Conservation (phyloP, 2,329 filamentous ascomycete species). For the Colletotrichum sp. region DNA sequence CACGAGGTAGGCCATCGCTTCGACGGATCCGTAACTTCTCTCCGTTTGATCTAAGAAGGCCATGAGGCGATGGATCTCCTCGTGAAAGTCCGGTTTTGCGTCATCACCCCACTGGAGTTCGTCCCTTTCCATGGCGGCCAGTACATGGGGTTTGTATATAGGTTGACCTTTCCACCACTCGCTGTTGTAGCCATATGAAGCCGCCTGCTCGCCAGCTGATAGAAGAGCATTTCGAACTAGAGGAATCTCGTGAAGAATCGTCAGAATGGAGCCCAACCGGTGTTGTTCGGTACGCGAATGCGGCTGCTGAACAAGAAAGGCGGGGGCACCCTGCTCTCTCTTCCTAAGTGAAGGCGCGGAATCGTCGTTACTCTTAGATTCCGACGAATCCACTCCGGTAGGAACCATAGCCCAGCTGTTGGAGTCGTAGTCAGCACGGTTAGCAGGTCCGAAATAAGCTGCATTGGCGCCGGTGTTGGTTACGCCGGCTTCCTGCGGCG, state of each 20-base stretch:
- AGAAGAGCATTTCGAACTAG: conserved; percentile 61
- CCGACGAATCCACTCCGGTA: conserved; percentile 31
- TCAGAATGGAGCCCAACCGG: conserved; percentile 58
- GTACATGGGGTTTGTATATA: conserved; percentile 47
- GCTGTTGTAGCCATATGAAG: conserved; percentile 58
- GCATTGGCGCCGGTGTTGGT: conserved; percentile 39
- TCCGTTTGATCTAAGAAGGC: conserved; percentile 67
- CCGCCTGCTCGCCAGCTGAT: conserved; percentile 40
- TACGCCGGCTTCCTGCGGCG: conserved; percentile 57
- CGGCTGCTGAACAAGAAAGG: conserved; percentile 50
- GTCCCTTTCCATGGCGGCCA: conserved; percentile 35
- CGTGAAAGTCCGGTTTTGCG: conserved; percentile 43
- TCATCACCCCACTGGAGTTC: conserved; percentile 35
- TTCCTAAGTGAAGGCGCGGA: conserved; percentile 47
- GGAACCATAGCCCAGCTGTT: conserved; percentile 66
- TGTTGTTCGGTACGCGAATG: conserved; percentile 42
- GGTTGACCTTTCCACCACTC: conserved; percentile 67
- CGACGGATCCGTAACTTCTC: conserved; percentile 62
- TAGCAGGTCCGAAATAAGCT: conserved; percentile 66
- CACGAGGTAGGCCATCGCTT: conserved; percentile 46
- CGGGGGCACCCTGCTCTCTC: conserved; percentile 48
- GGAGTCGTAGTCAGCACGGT: conserved; percentile 57
- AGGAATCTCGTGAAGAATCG: conserved; percentile 66
- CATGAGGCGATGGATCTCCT: conserved; percentile 67
- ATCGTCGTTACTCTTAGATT: conserved; percentile 18